These are phyloP conservation scores for Picochlorum sp. DNA, from an alignment of 139 green algal genomes.

Conservation along the genomic window DNA sequence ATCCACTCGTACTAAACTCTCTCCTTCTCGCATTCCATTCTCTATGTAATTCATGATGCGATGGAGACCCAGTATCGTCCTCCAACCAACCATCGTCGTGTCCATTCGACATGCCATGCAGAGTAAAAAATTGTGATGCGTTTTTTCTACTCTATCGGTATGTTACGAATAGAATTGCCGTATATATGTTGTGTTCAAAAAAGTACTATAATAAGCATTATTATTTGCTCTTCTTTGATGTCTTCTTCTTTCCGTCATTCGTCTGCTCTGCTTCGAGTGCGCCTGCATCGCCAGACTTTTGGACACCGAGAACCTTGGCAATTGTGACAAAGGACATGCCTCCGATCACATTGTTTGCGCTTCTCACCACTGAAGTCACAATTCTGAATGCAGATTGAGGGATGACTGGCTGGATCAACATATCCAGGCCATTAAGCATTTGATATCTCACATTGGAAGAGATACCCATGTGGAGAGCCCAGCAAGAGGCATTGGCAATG, in stretches of 20 bases:
- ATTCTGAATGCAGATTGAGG: conserved; percentile 60
- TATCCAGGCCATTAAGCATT: conserved; percentile 83
- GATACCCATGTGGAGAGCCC: conserved; percentile 89
- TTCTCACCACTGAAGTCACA: conserved; percentile 68
- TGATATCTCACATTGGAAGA: conserved; percentile 91
- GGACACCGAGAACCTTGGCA: conserved; percentile 75
- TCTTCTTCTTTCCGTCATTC: conserved; percentile 15
- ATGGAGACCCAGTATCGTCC: neutral
- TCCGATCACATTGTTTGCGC: conserved; percentile 83
- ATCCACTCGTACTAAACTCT: conserved; percentile 20
- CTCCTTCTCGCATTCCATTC: conserved; percentile 20
- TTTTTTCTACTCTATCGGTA: neutral
- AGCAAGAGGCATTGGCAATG: conserved; percentile 75
- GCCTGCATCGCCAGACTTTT: conserved; percentile 52
- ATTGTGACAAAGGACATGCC: conserved; percentile 86
- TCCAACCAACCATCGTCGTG: conserved; percentile 15
- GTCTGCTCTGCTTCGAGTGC: neutral
- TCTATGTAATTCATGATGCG: conserved; percentile 9
- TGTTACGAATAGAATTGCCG: neutral
- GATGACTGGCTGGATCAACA: conserved; percentile 65
- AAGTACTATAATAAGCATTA: neutral
- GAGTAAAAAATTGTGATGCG: too few relatives aligned
- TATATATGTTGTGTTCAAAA: too few relatives aligned
- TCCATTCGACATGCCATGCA: neutral
- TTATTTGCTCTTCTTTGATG: neutral